Percentiles rank a stretch among this genome's conserved stretches.
Conservation (phyloP, 169 alveolate genomes). For the Plasmodium relictum region DNA sequence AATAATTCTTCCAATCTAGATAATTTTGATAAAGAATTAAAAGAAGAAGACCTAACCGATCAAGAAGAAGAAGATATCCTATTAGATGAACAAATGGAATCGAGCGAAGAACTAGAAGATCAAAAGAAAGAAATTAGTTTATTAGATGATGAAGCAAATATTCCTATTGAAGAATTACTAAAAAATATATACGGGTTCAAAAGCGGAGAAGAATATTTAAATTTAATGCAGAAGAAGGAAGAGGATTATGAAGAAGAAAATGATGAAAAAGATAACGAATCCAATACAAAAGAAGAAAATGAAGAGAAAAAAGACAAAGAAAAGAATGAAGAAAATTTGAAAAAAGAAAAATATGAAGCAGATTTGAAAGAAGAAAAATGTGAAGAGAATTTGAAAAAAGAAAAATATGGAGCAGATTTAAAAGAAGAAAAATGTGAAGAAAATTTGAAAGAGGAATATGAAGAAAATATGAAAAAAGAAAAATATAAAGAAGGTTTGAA, state of each 20-base stretch:
- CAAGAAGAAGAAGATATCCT: conserved; percentile 47
- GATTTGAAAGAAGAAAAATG: conserved; percentile 4
- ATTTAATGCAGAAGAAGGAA: conserved; percentile 14
- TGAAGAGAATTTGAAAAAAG: neutral
- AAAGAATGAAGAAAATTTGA: neutral
- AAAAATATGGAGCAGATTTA: neutral
- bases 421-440: conserved; percentile 6
- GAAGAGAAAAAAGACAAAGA: conserved; percentile 1
- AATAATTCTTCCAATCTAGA: neutral
- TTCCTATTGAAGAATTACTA: conserved; percentile 38
- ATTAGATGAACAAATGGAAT: conserved; percentile 48
- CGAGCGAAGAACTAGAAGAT: conserved; percentile 37
- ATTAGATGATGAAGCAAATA: conserved; percentile 53
- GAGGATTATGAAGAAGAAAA: conserved; percentile 21
- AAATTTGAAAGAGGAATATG: neutral
- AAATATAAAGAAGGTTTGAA: neutral
- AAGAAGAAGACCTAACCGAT: conserved; percentile 57
- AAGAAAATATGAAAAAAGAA: neutral
- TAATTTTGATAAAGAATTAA: conserved; percentile 13
- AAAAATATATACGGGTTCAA: conserved; percentile 20
- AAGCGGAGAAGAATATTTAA: conserved; percentile 33
- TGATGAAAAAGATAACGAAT: conserved; percentile 19
- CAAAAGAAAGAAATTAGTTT: conserved; percentile 42
- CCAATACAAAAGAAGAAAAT: neutral
- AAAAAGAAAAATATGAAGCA: neutral